Base-by-base conservation (phyloP, 148 eudicot species). In the Arctostaphylos glauca region DNA sequence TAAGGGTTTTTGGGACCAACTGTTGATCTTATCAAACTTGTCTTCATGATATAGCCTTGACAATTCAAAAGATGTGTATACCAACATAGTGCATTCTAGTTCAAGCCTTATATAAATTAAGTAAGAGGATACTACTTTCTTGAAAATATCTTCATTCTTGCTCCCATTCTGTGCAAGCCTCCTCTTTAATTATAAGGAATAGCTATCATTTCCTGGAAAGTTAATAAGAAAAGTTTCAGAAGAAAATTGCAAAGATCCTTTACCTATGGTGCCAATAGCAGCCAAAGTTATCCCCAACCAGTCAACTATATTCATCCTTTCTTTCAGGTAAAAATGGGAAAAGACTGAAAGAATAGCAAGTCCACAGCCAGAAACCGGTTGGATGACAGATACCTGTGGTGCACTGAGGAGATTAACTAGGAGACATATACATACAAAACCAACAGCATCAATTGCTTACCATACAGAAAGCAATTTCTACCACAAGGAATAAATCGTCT, bases 341-440 rank as follows among this genome's bases (percentile, higher is more conserved):
- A 97, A 97, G 83, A 97, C 87, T 80, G 95, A 97, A 74, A 97
- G 99, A 81, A 97, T 92, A 83, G 98, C 98, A 85, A 97, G 99
- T 84, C 99, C 99, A 85, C 98, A 97, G 78, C 99, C 99, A 82
- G 99, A 97, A 85, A 97, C 96, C 70, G 99, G 98, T 91, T 97
- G 99, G 83, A 94, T 90, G 71, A 97, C 93, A 73, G 99, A 97
- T 77, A 97, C 99, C 99, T 97, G 90, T 74, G 73, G 21, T 9
- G 66, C 53, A 81, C 4, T 19, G 18, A 12, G n/a, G 68, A 31
- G 46, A 77, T 83, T 31, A 78, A 79, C 21, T 55, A 79, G 6
- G 76, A 50, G 49, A 70, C 49, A 74, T 19, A 78, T 10, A 79
- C 9, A 64, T 47, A 41, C 48, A 48, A 56, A 48, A 54, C 21